These are phyloP conservation scores for Candida mattraensis DNA, from an alignment of 805 yeast species.

Conservation along the genomic window DNA sequence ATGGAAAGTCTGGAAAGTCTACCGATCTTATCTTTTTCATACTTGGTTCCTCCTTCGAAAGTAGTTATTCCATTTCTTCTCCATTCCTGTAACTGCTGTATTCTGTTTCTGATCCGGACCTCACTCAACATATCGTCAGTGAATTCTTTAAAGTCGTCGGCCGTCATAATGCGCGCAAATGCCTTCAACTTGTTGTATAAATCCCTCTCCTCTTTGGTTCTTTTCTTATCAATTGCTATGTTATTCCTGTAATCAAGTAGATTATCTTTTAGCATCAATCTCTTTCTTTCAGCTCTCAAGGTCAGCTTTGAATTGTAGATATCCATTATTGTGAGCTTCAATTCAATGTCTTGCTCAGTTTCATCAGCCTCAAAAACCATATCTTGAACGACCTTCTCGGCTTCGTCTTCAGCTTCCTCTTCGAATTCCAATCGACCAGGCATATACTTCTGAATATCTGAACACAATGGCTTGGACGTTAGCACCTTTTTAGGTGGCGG, in stretches of 20 bases:
- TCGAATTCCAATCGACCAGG: slow-evolving; percentile 98
- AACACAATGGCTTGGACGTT: slow-evolving; percentile 93
- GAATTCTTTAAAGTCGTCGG: slow-evolving; percentile 77
- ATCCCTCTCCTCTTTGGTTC: slow-evolving; percentile 89
- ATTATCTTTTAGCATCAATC: slow-evolving; percentile 72
- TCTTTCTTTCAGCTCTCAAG: slow-evolving; percentile 88
- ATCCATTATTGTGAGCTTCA: slow-evolving; percentile 82
- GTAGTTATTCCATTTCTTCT: slow-evolving; percentile 85
- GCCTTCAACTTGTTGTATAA: slow-evolving; percentile 73
- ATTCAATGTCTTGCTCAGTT: slow-evolving; percentile 80
- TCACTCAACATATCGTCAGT: slow-evolving; percentile 74
- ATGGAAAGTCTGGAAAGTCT: slow-evolving; percentile 42
- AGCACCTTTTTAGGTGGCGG: slow-evolving; percentile 88
- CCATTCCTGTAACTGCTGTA: slow-evolving; percentile 92
- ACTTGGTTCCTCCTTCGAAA: slow-evolving; percentile 77
- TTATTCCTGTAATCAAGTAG: slow-evolving; percentile 83
- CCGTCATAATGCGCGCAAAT: slow-evolving; percentile 75
- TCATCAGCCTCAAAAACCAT: slow-evolving; percentile 96
- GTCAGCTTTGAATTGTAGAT: slow-evolving; percentile 89
- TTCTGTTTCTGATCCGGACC: slow-evolving; percentile 72
- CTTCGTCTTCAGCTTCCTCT: slow-evolving; percentile 94
- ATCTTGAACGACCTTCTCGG: slow-evolving; percentile 90
- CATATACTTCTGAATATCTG: slow-evolving; percentile 97
- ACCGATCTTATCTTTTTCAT: slow-evolving; percentile 81
- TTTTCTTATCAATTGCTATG: slow-evolving; percentile 78